Conservation (phyloP, 345 rosid species). For the Aegle marmelos region DNA sequence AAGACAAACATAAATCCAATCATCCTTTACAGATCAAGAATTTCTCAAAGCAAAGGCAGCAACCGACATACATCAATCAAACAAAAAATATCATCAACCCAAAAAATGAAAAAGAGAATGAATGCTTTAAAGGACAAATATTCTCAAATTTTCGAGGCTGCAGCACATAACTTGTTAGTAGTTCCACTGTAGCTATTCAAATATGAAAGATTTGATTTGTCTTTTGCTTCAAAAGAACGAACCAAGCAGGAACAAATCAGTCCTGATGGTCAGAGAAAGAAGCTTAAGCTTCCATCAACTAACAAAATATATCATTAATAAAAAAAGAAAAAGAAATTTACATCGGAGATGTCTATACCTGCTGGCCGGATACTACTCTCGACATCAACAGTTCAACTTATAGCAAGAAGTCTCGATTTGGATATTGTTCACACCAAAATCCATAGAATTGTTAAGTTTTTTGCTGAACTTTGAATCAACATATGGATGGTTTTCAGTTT, state of each 20-base stretch:
- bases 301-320: neutral
- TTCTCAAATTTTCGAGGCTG: conserved; percentile 20
- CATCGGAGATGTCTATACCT: no score
- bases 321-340: no score
- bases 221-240: conserved; percentile 56
- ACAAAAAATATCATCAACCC: neutral
- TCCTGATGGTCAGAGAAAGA: conserved; percentile 43
- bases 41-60: neutral
- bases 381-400: no score
- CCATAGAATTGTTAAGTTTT: no score
- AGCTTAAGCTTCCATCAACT: conserved; percentile 25
- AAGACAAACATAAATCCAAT: neutral
- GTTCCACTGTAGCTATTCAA: neutral
- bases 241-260: conserved; percentile 30
- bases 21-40: neutral
- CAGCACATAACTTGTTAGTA: neutral
- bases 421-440: no score
- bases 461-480: no score
- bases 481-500: no score
- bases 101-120: neutral
- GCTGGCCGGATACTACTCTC: no score
- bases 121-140: neutral
- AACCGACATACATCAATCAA: neutral
- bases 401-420: no score
- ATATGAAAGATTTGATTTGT: conserved; percentile 11